These are phyloP conservation scores for Cryphonectria parasitica DNA, from an alignment of 2,329 filamentous ascomycete species.

Conservation along the genomic window DNA sequence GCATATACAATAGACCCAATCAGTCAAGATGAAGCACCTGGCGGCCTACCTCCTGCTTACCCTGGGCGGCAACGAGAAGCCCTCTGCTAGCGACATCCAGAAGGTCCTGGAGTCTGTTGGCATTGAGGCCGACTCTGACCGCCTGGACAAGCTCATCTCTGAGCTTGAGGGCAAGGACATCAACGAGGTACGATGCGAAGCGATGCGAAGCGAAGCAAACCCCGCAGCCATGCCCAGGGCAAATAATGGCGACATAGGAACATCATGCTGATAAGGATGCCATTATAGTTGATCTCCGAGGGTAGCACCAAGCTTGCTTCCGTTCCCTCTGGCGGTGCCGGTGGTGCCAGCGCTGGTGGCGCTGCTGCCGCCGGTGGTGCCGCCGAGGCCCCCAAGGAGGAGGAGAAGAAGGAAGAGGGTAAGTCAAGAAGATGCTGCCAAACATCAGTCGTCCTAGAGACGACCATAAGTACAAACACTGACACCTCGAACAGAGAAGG, in stretches of 20 bases:
- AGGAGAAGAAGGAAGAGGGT: slow-evolving; percentile 82
- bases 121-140: slow-evolving; percentile 88
- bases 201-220: slow-evolving; percentile 7
- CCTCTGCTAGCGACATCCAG: slow-evolving; percentile 86
- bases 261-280: slow-evolving; percentile 14
- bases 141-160: slow-evolving; percentile 81
- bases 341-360: slow-evolving; percentile 67
- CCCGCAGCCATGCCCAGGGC: neutral
- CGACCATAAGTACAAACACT: slow-evolving; percentile 25
- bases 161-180: slow-evolving; percentile 94
- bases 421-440: slow-evolving; percentile 46
- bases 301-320: slow-evolving; percentile 94
- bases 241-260: slow-evolving; percentile 29
- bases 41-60: slow-evolving; percentile 97
- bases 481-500: slow-evolving; percentile 54
- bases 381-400: slow-evolving; percentile 65
- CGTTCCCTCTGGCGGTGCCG: slow-evolving; percentile 84
- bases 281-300: slow-evolving; percentile 79
- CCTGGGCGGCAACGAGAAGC: slow-evolving; percentile 89
- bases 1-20: slow-evolving; percentile 38
- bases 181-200: slow-evolving; percentile 72
- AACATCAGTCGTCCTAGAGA: slow-evolving; percentile 19
- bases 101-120: slow-evolving; percentile 89
- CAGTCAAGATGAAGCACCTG: slow-evolving; percentile 96
- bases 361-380: slow-evolving; percentile 69